These are phyloP conservation scores for Calonectria naviculata DNA, from an alignment of 2,329 filamentous ascomycete genomes.

Conservation along the genomic window DNA sequence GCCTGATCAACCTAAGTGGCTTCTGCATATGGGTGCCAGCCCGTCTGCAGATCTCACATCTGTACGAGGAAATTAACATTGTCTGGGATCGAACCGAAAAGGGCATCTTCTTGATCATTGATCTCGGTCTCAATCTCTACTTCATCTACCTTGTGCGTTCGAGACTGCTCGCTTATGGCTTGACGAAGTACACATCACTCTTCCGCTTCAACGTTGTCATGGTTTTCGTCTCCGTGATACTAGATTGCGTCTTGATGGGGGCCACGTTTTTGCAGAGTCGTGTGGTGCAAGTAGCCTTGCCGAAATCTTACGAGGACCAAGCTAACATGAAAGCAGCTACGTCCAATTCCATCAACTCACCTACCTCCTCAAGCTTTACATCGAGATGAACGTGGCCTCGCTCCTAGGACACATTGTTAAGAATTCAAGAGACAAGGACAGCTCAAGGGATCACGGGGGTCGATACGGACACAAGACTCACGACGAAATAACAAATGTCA, in stretches of 20 bases:
- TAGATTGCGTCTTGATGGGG: constrained; percentile 30
- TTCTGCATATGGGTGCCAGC: constrained; percentile 32
- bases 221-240: constrained; percentile 23
- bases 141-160: constrained; percentile 31
- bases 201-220: constrained; percentile 29
- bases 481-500: constrained; percentile 11
- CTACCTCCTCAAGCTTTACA: constrained; percentile 30
- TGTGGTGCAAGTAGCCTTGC: constrained; percentile 20
- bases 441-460: background rate
- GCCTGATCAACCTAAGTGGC: constrained; percentile 28
- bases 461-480: constrained; percentile 4
- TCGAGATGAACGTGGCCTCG: constrained; percentile 28
- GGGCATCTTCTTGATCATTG: constrained; percentile 24
- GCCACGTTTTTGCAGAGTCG: constrained; percentile 28
- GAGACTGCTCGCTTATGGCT: constrained; percentile 18
- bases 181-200: constrained; percentile 26
- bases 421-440: constrained; percentile 9
- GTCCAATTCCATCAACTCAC: constrained; percentile 31
- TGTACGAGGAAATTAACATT: constrained; percentile 29
- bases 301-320: background rate
- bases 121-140: constrained; percentile 28
- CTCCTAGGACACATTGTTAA: constrained; percentile 30
- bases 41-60: constrained; percentile 20
- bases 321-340: constrained; percentile 24
- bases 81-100: constrained; percentile 34